Evolutionary conservation across 345 rosid species (phyloP), one percentile per base, ranked within the genome.

Genomic region (Hypericum perforatum): DNA sequence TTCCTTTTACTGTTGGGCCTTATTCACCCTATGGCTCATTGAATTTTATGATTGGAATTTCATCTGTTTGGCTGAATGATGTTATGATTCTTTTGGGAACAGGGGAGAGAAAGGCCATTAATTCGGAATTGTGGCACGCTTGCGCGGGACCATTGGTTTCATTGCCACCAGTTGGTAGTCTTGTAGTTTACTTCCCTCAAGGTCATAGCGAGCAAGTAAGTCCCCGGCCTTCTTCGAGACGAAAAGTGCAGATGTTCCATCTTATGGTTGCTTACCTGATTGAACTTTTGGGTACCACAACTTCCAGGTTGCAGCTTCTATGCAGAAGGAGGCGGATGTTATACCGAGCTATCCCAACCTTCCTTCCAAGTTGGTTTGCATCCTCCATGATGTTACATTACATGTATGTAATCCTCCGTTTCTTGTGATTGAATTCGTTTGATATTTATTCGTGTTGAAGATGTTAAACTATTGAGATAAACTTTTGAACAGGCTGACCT

Each of bases 131-230:
- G 69, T 90, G 97, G 97, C 97, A 90, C 68, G 96, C 96, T 67
- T 90, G 97, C 76, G 97, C 95, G 1, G 97, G 97, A 22, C 97
- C 97, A 40, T 64, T 90, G 62, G 96, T 86, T 57, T 84, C 94
- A 45, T 73, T 90, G 65, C 97, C 97, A 49, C 96, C 94, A 38
- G 76, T 86, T 13, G 94, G 96, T 58, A 90, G 97, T 66, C 89
- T 84, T 51, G 97, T 90, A 10, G 91, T 90, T 56, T 90, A 90
- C 81, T 90, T 86, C 65, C 97, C 97, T 49, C 97, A 90, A 70
- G 97, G 97, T 70, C 97, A 90, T 62, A 90, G 97, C 16, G 96
- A 90, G 73, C 97, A 86, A 67, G 97, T 86, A 63, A 3, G 76
- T 64, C 56, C 2, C 32, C 32, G 32, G 32, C 58, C 13, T 59